Base-by-base conservation (phyloP, 2,329 filamentous ascomycete species). In the Cordyceps fumosorosea region DNA sequence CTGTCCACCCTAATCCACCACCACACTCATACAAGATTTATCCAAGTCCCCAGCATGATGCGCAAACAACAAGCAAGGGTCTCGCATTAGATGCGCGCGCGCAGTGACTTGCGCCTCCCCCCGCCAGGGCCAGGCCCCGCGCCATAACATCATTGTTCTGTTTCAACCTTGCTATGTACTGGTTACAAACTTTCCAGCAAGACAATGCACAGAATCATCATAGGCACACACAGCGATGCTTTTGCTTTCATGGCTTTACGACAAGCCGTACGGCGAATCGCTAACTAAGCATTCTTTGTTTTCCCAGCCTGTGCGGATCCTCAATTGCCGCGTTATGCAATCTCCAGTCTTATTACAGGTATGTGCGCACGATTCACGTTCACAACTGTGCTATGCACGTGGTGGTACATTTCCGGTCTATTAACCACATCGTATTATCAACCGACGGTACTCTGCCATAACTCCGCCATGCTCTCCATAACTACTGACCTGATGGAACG, bases 61-160 rank as follows among this genome's bases (percentile, higher is more conserved):
- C 40, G 54, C 54, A 56, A 56, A 56, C 42, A 56, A 56, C 53
- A 54, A 16, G 29, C 54, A 42, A 42, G 40, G 16, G 7, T 55
- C 53, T 56, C 29, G 32, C 42, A 47, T 18, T 32, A 40, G 50
- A 56, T 44, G 53, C 53, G 37, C 32, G 29, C 54, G n/a, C 42
- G 26, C 54, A 34, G 42, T 22, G 32, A 58, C 56, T 58, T 44
- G 32, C 56, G 56, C 18, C 32, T 34, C 11, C 47, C 56, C 54
- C 6, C 3, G 26, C 26, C 26, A 29, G 3, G 26, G 40, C 54
- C 42, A 24, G 48, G 20, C 44, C 56, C 56, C 47, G 22, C 56
- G 56, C 32, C 47, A 52, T 60, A 34, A 5, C 56, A 45, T 53
- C 56, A 60, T 29, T 44, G 34, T 53, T 48, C 37, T 32, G 34